Evolutionary conservation across 805 yeast genomes (phyloP).

Genomic region (Suhomyces sp.): DNA sequence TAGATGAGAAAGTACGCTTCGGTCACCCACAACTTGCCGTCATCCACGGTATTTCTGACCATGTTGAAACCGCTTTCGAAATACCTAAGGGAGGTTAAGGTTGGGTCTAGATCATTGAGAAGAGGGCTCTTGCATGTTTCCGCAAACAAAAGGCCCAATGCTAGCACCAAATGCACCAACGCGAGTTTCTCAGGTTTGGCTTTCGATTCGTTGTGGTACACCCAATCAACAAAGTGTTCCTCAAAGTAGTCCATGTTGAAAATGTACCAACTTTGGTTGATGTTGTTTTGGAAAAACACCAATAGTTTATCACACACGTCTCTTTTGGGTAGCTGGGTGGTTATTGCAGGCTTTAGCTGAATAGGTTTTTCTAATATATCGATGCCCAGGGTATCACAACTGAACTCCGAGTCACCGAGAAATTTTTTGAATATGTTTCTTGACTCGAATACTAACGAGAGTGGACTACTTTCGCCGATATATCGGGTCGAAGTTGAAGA

Average conservation of each 20-base stretch:
- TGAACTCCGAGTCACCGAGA: slow-evolving; percentile 32
- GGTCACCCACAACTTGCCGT: slow-evolving; percentile 41
- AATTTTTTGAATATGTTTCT: slow-evolving; percentile 33
- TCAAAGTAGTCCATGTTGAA: slow-evolving; percentile 33
- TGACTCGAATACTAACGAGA: slow-evolving; percentile 40
- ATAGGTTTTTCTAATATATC: slow-evolving; percentile 36
- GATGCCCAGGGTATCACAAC: slow-evolving; percentile 36
- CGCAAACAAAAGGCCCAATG: slow-evolving; percentile 41
- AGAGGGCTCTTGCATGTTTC: slow-evolving; percentile 25
- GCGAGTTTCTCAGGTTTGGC: slow-evolving; percentile 26
- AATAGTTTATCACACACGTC: slow-evolving; percentile 5
- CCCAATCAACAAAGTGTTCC: slow-evolving; percentile 22
- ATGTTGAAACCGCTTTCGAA: slow-evolving; percentile 35
- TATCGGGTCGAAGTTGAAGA: slow-evolving; percentile 35
- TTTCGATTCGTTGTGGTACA: slow-evolving; percentile 25
- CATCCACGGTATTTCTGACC: slow-evolving; percentile 31
- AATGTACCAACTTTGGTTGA: slow-evolving; percentile 40
- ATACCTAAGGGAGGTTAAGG: slow-evolving; percentile 26
- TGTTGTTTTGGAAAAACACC: slow-evolving; percentile 33
- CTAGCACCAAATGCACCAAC: slow-evolving; percentile 37
- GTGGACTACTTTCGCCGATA: slow-evolving; percentile 42
- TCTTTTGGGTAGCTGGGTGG: slow-evolving; percentile 11
- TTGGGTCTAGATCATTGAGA: slow-evolving; percentile 15
- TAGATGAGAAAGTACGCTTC: slow-evolving; percentile 39
- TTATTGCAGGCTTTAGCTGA: slow-evolving; percentile 14